Evolutionary conservation across 768 basidiomycete genomes (phyloP), one percentile per base, ranked within the genome.

Genomic region (Termitomyces sp.): DNA sequence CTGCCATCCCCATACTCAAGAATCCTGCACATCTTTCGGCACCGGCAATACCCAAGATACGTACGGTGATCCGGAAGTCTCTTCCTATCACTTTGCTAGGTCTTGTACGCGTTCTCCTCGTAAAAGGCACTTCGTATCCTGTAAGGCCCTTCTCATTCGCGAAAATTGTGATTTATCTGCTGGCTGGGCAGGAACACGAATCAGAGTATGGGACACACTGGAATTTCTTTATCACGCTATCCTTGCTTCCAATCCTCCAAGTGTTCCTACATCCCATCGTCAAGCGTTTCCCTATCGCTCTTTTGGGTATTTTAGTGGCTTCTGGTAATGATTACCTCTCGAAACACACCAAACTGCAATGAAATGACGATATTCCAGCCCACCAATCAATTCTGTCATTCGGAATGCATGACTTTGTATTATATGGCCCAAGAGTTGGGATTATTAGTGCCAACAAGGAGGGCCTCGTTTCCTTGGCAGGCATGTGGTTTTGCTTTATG

Each of bases 181-280:
- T 31, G 58, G 36, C 36, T 39, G 24, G 24, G n/a, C 33, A 77
- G 95, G 97, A 98, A 75, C 97, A 98, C 59, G 87, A 90, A 55
- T 88, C 94, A 0, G 97, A 99, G 73, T 98, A 98, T 62, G 97
- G 97, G 0, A 84, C 85, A 0, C 96, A 98, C 65, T 99, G 97
- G 97, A 98, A 98, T 69, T 98, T 98, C 73, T 99, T 99, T 79
- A 81, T 98, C 63, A 98, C 97, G 0, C 78, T 98, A 22, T 93
- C 88, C 0, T 63, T 92, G 0, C 68, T 98, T 5, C 94, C 94
- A 0, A 66, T 92, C 4, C 71, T 90, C 13, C 85, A 92, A 66
- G 80, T 86, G 2, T 45, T 83, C 0, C 69, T 94, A 4, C 87
- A 90, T 56, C 90, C 91, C 0, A 26, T 92, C 33, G 77, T 94